These are phyloP conservation scores for Apiospora rasikravindrae DNA, from an alignment of 2,329 filamentous ascomycete genomes.

Conservation along the genomic window DNA sequence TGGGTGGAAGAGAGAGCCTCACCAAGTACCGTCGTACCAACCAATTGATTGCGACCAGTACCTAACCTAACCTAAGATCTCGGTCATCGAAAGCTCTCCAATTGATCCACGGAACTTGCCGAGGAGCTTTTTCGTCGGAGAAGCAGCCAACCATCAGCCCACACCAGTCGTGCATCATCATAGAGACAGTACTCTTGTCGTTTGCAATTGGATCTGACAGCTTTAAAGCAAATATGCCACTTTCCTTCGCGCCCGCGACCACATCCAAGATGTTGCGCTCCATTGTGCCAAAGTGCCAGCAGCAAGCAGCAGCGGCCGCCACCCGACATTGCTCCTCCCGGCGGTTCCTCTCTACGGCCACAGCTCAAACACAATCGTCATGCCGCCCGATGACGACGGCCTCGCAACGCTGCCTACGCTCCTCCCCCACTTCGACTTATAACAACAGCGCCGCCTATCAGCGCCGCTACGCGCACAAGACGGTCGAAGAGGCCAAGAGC, in stretches of 20 bases:
- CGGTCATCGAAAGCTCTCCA: background rate
- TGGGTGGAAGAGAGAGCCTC: background rate
- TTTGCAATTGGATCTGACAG: background rate
- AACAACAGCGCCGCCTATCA: constrained; percentile 32
- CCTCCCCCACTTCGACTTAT: background rate
- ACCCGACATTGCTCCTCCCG: constrained; percentile 27
- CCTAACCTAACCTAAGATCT: too few relatives aligned
- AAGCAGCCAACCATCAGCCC: constrained; percentile 6
- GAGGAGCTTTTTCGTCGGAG: constrained; percentile 15
- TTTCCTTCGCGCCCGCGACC: background rate
- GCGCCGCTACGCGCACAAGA: constrained; percentile 52
- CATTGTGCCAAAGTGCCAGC: constrained; percentile 8
- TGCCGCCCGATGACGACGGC: background rate
- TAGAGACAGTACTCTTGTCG: background rate
- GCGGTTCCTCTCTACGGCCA: constrained; percentile 27
- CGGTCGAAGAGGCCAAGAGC: constrained; percentile 64
- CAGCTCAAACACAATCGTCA: constrained; percentile 5
- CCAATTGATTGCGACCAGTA: background rate
- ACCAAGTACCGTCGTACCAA: background rate
- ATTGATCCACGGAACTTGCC: background rate
- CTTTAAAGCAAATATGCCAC: background rate
- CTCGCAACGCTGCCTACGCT: constrained; percentile 21
- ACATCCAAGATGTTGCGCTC: constrained; percentile 6
- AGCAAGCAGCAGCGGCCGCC: background rate
- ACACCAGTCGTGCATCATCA: constrained; percentile 6